A percentile compares a stretch with the other conserved stretches of the same genome.
Conservation (phyloP, 208 protist genomes). For the Trypanosoma theileri region DNA sequence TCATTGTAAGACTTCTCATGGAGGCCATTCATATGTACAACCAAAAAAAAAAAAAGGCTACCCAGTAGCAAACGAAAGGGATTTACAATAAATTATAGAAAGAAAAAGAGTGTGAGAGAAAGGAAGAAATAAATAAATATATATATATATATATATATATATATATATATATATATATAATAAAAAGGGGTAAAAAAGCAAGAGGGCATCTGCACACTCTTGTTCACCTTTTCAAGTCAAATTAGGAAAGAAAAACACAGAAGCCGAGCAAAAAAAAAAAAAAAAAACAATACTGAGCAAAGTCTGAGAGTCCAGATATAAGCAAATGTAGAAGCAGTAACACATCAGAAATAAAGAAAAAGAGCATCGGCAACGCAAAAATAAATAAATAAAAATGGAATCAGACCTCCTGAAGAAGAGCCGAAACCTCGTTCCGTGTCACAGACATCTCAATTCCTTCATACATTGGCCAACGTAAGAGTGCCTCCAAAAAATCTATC, state of each 20-base stretch:
- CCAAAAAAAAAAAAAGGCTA: neutral
- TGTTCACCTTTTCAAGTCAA: no score
- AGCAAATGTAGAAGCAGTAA: no score
- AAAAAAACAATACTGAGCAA: no score
- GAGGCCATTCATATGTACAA: neutral
- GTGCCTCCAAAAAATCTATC: slow-evolving; percentile 57
- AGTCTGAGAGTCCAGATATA: no score
- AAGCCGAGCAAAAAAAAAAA: no score
- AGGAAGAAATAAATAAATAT: neutral
- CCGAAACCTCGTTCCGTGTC: slow-evolving; percentile 38
- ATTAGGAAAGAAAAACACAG: no score
- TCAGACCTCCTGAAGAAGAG: slow-evolving; percentile 50
- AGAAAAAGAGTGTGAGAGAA: neutral
- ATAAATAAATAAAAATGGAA: neutral
- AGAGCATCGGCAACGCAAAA: neutral
- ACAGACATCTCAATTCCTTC: slow-evolving; percentile 41
- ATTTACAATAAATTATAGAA: neutral
- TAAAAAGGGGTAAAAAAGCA: no score
- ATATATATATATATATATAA: no score
- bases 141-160: no score
- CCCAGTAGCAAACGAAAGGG: neutral
- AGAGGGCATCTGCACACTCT: no score
- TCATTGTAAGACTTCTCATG: neutral
- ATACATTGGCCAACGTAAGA: slow-evolving; percentile 67
- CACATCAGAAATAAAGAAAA: neutral